Evolutionary conservation across 1,284 basidiomycete genomes (phyloP).

Genomic region (Sphagnurus paluster): DNA sequence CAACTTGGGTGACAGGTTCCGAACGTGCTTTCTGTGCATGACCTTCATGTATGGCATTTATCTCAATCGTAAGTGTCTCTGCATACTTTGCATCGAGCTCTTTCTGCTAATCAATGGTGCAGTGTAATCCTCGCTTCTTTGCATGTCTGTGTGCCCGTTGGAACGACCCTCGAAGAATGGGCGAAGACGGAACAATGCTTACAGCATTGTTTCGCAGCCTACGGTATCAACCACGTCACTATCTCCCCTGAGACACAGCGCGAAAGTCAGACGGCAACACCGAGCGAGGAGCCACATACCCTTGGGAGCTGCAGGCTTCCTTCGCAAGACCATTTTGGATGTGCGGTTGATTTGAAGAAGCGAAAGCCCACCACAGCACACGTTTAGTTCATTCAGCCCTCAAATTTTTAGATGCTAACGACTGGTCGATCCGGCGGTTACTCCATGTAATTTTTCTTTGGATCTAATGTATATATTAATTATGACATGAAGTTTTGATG

Average conservation of each 20-base stretch:
- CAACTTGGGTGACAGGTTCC: slow-evolving; percentile 33
- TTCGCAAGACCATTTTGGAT: slow-evolving; percentile 40
- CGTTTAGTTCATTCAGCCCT: slow-evolving; percentile 10
- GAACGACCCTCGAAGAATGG: slow-evolving; percentile 45
- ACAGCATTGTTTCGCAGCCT: slow-evolving; percentile 47
- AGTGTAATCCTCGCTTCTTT: slow-evolving; percentile 49
- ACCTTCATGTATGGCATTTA: slow-evolving; percentile 52
- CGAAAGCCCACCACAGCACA: slow-evolving; percentile 28
- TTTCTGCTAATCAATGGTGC: slow-evolving; percentile 4
- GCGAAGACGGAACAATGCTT: slow-evolving; percentile 42
- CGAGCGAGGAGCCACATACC: slow-evolving; percentile 23
- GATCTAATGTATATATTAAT: too few relatives aligned
- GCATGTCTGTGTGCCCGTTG: slow-evolving; percentile 44
- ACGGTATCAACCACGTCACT: slow-evolving; percentile 49
- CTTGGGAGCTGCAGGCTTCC: slow-evolving; percentile 34
- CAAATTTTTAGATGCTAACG: too few relatives aligned
- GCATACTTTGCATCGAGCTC: slow-evolving; percentile 2
- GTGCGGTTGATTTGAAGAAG: slow-evolving; percentile 39
- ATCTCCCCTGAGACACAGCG: slow-evolving; percentile 47
- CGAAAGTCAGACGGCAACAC: slow-evolving; percentile 29
- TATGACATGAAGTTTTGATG: too few relatives aligned
- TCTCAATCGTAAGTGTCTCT: slow-evolving; percentile 42
- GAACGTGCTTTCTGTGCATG: slow-evolving; percentile 45
- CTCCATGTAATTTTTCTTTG: neutral
- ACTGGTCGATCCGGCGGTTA: too few relatives aligned